Evolutionary conservation across 371 early-diverging fungal genomes (phyloP), one percentile per base, ranked within the genome.

Genomic region (Ordospora pajunii): DNA sequence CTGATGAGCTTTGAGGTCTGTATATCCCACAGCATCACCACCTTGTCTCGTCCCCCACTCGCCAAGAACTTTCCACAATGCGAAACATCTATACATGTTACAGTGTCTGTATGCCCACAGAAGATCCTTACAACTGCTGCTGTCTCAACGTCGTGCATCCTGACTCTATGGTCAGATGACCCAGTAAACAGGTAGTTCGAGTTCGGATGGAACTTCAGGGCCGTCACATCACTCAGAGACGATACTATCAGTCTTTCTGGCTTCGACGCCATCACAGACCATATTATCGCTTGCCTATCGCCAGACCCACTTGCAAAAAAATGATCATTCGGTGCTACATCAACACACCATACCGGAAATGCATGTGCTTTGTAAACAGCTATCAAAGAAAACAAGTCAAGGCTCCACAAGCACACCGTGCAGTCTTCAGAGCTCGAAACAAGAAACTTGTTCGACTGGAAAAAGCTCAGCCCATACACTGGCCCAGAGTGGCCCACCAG

Each of bases 181-280:
- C 95, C 97, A 9, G 95, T 93, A 25, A 92, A 89, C 14, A 98
- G 67, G 82, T 98, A 99, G 75, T 92, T 93, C 44, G 90, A 88
- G 82, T 97, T 99, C 5, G 97, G 97, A 84, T 99, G 99, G 84
- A 97, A 99, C 78, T 89, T 89, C 25, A 97, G 95, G 40, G 87
- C 87, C 22, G 77, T 94, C 0, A 97, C 95, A 86, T 97, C 99
- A 4, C 94, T 91, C 42, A 95, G 84, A 84, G 97, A 95, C 14
- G 95, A 94, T 42, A 92, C 91, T 87, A 99, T 94, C 48, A 99
- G 89, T 69, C 99, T 89, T 77, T 96, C 87, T 8, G 97, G 96
- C 80, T 90, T 89, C 10, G 90, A 89, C 78, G 91, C 93, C 80
- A 93, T 96, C 64, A 91, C 90, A 72, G 91, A 91, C 95, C 95